Evolutionary conservation across 2,329 filamentous ascomycete genomes (phyloP).

Genomic region (Paecilomyces fulvus): DNA sequence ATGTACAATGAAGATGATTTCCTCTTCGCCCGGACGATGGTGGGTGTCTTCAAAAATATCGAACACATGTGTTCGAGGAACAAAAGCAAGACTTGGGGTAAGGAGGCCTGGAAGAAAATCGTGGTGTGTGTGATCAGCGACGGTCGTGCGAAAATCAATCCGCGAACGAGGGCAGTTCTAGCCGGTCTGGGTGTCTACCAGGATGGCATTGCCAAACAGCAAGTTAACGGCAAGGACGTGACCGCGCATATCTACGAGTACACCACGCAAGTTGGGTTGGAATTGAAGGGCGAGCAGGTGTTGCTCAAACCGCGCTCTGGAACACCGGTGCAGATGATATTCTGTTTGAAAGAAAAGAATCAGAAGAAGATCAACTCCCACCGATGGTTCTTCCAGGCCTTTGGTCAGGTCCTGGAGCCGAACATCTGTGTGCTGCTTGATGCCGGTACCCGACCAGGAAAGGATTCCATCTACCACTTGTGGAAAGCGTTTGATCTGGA

Average conservation of each 20-base stretch:
- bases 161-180: slow-evolving; percentile 76
- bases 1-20: slow-evolving; percentile 99
- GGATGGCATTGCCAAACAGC: slow-evolving; percentile 95
- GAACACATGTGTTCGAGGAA: slow-evolving; percentile 94
- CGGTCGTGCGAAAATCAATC: slow-evolving; percentile 93
- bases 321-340: slow-evolving; percentile 91
- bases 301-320: slow-evolving; percentile 70
- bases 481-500: slow-evolving; percentile 99
- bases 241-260: slow-evolving; percentile 93
- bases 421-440: slow-evolving; percentile 96
- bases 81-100: slow-evolving; percentile 95
- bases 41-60: slow-evolving; percentile 96
- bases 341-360: slow-evolving; percentile 98
- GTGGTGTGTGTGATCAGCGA: slow-evolving; percentile 97
- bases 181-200: slow-evolving; percentile 95
- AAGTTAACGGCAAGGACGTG: slow-evolving; percentile 93
- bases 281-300: slow-evolving; percentile 85
- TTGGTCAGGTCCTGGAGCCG: slow-evolving; percentile 82
- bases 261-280: slow-evolving; percentile 55
- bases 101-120: slow-evolving; percentile 99
- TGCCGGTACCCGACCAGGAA: slow-evolving; percentile 88
- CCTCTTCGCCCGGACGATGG: slow-evolving; percentile 90
- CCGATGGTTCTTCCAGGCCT: slow-evolving; percentile 97
- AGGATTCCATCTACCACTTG: slow-evolving; percentile 90
- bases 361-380: slow-evolving; percentile 99